phyloP scores from a whole-genome alignment of 148 eudicot species.

The Rhododendron ferrugineum region DNA sequence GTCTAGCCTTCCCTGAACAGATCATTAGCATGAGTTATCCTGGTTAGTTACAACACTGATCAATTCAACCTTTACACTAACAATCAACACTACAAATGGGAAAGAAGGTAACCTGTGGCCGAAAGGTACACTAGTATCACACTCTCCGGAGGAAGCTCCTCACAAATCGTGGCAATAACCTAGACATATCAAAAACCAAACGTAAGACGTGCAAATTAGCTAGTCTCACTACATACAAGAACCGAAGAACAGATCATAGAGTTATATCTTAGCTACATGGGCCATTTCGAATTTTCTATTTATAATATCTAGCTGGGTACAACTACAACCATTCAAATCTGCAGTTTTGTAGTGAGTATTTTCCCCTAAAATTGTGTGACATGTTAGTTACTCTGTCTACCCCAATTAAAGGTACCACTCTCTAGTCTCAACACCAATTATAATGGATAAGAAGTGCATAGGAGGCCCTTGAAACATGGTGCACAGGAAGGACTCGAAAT shows the following conservation, averaged over 20 bases:
- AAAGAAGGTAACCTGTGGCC: slow-evolving; percentile 54
- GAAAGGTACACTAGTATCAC: slow-evolving; percentile 78
- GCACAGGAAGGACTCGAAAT: background rate
- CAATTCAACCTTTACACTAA: background rate
- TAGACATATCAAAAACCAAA: slow-evolving; percentile 23
- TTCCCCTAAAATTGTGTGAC: background rate
- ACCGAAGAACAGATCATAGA: background rate
- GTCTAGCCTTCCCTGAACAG: slow-evolving; percentile 47
- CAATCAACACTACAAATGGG: background rate
- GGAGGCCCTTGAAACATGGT: background rate
- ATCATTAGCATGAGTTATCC: slow-evolving; percentile 12
- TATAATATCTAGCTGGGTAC: background rate
- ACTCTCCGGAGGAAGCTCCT: slow-evolving; percentile 81
- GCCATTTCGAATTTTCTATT: background rate
- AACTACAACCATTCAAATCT: background rate
- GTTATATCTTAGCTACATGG: background rate
- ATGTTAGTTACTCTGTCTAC: background rate
- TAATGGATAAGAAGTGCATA: background rate
- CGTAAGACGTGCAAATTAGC: background rate
- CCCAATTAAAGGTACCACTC: background rate
- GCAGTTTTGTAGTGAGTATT: background rate
- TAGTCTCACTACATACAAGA: background rate
- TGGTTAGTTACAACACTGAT: background rate
- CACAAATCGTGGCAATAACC: slow-evolving; percentile 79
- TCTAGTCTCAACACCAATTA: background rate